phyloP scores from a whole-genome alignment of 768 basidiomycete genomes.

The Boletus sp. region DNA sequence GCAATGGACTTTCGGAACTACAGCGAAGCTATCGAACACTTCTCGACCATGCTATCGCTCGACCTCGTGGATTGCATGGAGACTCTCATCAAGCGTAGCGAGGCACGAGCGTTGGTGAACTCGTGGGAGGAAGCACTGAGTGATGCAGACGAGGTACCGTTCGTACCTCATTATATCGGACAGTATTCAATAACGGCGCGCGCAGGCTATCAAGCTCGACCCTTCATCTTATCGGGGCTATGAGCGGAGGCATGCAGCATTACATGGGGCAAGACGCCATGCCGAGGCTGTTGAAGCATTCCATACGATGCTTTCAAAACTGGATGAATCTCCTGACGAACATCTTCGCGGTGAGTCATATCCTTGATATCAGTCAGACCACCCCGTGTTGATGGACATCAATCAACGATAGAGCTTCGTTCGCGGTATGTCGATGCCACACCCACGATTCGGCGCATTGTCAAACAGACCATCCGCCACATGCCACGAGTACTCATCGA shows the following conservation, averaged over 20 bases:
- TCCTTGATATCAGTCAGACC: no score
- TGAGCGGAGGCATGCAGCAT: not conserved
- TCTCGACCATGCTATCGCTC: not conserved
- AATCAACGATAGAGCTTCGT: no score
- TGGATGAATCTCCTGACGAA: no score
- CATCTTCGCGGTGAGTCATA: no score
- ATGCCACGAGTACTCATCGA: not conserved
- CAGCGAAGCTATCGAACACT: not conserved
- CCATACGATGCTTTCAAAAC: no score
- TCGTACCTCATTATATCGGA: not conserved
- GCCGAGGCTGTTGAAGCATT: no score
- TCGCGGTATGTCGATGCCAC: no score
- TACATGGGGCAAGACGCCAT: no score
- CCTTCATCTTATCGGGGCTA: not conserved
- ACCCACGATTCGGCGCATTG: no score
- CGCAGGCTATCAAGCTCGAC: not conserved
- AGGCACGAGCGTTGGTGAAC: not conserved
- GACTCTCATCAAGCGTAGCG: not conserved
- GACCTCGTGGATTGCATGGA: not conserved
- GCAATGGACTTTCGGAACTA: not conserved
- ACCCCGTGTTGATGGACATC: no score
- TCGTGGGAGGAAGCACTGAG: no score
- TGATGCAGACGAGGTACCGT: not conserved
- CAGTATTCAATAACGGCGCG: not conserved
- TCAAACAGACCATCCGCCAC: no score